These are phyloP conservation scores for Ilex aquifolium DNA, from an alignment of 257 asterid genomes.

Conservation along the genomic window DNA sequence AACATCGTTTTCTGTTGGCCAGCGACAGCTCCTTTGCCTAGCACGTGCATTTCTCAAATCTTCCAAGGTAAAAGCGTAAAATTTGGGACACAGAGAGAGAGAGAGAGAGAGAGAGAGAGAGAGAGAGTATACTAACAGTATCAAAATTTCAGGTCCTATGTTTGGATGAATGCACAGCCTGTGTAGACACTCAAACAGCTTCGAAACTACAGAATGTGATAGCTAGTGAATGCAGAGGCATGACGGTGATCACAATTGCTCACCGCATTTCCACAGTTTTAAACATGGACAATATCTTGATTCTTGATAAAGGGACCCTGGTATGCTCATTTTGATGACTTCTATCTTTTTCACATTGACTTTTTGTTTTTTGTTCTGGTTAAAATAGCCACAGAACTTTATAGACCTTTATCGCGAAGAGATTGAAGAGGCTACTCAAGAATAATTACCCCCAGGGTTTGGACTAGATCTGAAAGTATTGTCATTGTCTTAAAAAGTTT, in stretches of 20 bases:
- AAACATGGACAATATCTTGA: constrained; percentile 61
- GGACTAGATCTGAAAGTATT: no score
- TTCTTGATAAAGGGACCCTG: constrained; percentile 74
- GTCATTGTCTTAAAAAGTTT: no score
- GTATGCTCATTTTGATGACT: constrained; percentile 21
- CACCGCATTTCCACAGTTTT: constrained; percentile 88
- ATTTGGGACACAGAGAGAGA: background rate
- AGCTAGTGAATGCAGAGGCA: constrained; percentile 45
- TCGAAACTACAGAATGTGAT: constrained; percentile 69
- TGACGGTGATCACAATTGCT: constrained; percentile 73
- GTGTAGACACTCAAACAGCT: constrained; percentile 77
- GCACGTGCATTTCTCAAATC: constrained; percentile 87
- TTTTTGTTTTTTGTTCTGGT: background rate
- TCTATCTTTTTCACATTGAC: background rate
- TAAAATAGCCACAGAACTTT: no score
- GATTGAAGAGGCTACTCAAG: no score
- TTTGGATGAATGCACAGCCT: constrained; percentile 92
- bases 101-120: background rate
- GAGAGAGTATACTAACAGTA: background rate
- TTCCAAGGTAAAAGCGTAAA: constrained; percentile 44
- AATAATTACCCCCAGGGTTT: no score
- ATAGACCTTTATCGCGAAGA: background rate
- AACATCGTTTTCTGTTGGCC: constrained; percentile 90
- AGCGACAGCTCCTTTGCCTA: constrained; percentile 90
- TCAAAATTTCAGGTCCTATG: constrained; percentile 52